Base-by-base conservation (phyloP, 306 rosid genomes). In the Corylus avellana region DNA sequence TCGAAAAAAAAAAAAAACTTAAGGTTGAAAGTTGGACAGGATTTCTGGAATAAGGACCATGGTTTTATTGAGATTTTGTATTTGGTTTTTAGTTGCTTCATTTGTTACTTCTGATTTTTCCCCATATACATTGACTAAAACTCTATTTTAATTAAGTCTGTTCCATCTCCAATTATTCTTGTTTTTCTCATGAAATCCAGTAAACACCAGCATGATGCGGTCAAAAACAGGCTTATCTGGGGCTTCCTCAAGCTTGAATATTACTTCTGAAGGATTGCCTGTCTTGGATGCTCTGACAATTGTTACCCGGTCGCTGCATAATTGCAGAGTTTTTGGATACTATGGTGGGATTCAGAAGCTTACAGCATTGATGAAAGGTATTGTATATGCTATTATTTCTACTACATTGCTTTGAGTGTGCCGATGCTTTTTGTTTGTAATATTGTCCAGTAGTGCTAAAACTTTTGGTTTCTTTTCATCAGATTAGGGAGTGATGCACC, bases 321-420 rank as follows among this genome's bases (percentile, higher is more conserved):
- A 93, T 87, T 95, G 99, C 84, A 88, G 91, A 82, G 88, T 93
- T 69, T 93, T 95, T 86, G 97, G 99, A 80, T 93, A 91, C 87
- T 89, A 84, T 81, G 90, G 97, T 76, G 99, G 99, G 75, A 85
- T 95, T 84, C 96, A 89, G 80, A 95, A 93, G 84, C 91, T 95
- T 39, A 93, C 92, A 7, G 99, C 96, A 48, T 74, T 95, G 81
- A 89, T 93, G 99, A 95, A 95, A 93, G 99, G 99, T 95, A 83
- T 78, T 77, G 51, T 77, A 10, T 35, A 39, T 79, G 62, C 54
- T 70, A 16, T 50, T 37, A 22, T 67, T 67, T 67, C 13, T 32
- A 4, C 8, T 67, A 11, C 49, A 67, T 18, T 67, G 48, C 29
- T 67, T 67, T 67, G 7, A 8, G 72, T 11, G 51, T 70, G 75